Conservation (phyloP, 129 eudicot genomes). For the Tagetes erecta region DNA sequence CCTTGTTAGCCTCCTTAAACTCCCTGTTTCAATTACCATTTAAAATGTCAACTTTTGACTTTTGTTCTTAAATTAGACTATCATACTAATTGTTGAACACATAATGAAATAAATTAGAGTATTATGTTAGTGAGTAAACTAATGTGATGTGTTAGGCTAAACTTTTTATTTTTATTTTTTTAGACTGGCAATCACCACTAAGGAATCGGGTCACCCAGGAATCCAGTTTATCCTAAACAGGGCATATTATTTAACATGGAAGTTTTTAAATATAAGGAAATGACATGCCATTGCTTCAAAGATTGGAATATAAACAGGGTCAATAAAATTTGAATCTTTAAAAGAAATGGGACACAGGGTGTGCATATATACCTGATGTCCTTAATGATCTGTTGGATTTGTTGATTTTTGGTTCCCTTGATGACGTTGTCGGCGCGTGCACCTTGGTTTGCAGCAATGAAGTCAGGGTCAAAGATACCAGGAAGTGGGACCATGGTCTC, state of each 20-base stretch:
- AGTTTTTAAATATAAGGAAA: neutral
- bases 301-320: neutral
- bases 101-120: no score
- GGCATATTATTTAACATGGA: neutral
- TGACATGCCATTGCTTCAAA: neutral
- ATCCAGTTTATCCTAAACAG: no score
- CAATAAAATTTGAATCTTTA: neutral
- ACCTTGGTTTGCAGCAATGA: constrained; percentile 97
- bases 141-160: no score
- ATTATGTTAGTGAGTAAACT: no score
- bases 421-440: constrained; percentile 85
- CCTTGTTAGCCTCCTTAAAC: constrained; percentile 89
- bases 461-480: constrained; percentile 92
- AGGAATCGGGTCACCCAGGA: no score
- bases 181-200: no score
- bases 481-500: constrained; percentile 99
- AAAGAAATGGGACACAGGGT: neutral
- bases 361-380: constrained; percentile 65
- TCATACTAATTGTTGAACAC: no score
- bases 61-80: no score
- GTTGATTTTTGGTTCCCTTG: constrained; percentile 90
- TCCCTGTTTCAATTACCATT: constrained; percentile 51
- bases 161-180: no score
- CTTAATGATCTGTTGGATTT: constrained; percentile 70
- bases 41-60: constrained; percentile 9